Conservation (phyloP, 306 rosid genomes). For the Hippophae gyantsensis region DNA sequence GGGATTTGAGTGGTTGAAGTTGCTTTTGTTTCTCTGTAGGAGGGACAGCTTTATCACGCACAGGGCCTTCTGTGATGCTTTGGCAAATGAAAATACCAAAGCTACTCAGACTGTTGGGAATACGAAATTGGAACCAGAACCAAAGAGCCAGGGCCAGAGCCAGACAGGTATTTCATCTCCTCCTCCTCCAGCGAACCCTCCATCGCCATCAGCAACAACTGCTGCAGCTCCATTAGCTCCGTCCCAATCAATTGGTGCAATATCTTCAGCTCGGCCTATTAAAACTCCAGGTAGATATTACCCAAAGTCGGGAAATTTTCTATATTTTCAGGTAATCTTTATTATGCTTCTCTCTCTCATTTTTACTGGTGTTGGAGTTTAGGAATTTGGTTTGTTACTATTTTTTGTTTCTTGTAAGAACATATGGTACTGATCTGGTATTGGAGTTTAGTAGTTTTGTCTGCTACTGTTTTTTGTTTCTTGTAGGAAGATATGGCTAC, state of each 20-base stretch:
- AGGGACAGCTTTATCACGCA: conserved; percentile 94
- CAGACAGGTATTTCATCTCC: conserved; percentile 15
- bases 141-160: neutral
- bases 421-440: neutral
- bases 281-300: conserved; percentile 45
- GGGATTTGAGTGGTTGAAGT: conserved; percentile 23
- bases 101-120: conserved; percentile 2
- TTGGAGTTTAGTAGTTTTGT: conserved; percentile 37
- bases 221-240: conserved; percentile 22
- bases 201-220: neutral
- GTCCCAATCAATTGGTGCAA: conserved; percentile 30
- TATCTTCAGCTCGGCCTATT: conserved; percentile 36
- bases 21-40: conserved; percentile 32
- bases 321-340: conserved; percentile 13
- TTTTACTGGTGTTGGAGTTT: too few species aligned
- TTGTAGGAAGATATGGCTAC: too few species aligned
- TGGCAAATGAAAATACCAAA: conserved; percentile 67
- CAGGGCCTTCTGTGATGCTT: conserved; percentile 87
- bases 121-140: neutral
- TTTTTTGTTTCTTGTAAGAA: conserved; percentile 1
- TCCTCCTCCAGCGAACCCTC: conserved; percentile 11
- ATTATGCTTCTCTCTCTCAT: too few species aligned
- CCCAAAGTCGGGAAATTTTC: conserved; percentile 10
- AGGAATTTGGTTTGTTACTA: too few species aligned
- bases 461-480: too few species aligned